phyloP scores from a whole-genome alignment of 495 filamentous ascomycete genomes.

The Daldinia vernicosa region DNA sequence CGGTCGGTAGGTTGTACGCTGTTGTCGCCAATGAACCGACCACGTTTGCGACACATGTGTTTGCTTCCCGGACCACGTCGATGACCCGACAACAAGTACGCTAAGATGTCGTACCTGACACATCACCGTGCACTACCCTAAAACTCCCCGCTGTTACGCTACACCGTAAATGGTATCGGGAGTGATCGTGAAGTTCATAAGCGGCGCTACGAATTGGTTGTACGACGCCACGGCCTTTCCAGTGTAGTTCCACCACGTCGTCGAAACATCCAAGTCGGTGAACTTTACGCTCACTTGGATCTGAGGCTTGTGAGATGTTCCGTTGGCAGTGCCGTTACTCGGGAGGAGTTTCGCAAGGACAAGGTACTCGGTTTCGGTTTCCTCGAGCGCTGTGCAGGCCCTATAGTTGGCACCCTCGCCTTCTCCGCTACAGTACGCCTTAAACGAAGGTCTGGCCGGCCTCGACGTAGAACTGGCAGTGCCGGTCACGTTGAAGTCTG shows the following conservation, averaged over 20 bases:
- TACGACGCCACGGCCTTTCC: constrained; percentile 43
- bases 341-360: constrained; percentile 44
- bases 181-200: constrained; percentile 45
- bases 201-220: constrained; percentile 37
- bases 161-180: constrained; percentile 44
- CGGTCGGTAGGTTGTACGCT: not conserved
- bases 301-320: constrained; percentile 27
- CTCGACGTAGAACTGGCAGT: constrained; percentile 25
- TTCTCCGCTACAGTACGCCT: constrained; percentile 42
- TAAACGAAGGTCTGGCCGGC: constrained; percentile 41
- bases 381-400: constrained; percentile 28
- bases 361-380: constrained; percentile 23
- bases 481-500: constrained; percentile 45
- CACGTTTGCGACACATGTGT: constrained; percentile 27
- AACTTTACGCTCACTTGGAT: constrained; percentile 45
- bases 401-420: constrained; percentile 40
- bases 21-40: constrained; percentile 7
- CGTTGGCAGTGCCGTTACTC: constrained; percentile 26
- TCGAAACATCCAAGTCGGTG: constrained; percentile 35
- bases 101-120: constrained; percentile 21
- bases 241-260: constrained; percentile 50
- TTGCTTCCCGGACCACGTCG: constrained; percentile 17
- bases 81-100: constrained; percentile 13
- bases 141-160: constrained; percentile 31
- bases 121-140: constrained; percentile 16